Conservation (phyloP, 805 yeast genomes). For the Spencermartinsiella europaea region DNA sequence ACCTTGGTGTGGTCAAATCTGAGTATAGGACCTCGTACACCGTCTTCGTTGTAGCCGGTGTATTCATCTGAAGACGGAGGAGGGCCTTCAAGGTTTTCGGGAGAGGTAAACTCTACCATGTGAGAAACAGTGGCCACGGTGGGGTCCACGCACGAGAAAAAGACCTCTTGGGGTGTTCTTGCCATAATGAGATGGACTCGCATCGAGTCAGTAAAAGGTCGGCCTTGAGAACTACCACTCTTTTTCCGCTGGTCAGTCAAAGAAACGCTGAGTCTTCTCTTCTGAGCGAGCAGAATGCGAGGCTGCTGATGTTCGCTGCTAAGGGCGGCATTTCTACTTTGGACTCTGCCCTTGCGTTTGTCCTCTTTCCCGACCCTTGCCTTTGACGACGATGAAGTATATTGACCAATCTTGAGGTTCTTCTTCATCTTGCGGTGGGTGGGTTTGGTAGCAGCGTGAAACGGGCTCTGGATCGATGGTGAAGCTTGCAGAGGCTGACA, state of each 20-base stretch:
- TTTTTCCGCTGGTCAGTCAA: neutral
- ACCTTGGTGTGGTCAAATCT: conserved; percentile 9
- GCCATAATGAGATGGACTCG: conserved; percentile 6
- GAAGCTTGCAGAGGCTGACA: too few species aligned
- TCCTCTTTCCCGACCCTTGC: too few species aligned
- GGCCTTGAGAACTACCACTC: conserved; percentile 12
- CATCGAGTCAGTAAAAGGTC: conserved; percentile 20
- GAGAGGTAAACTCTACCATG: neutral
- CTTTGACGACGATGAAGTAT: too few species aligned
- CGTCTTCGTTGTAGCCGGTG: neutral
- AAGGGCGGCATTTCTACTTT: too few species aligned
- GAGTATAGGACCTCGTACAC: neutral
- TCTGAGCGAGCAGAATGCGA: neutral
- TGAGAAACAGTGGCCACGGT: neutral
- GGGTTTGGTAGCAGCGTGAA: too few species aligned
- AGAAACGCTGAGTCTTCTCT: neutral
- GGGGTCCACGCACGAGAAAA: neutral
- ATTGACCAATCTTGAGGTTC: too few species aligned
- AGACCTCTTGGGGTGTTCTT: conserved; percentile 5
- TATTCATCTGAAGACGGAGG: neutral
- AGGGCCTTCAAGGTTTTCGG: neutral
- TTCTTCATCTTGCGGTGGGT: too few species aligned
- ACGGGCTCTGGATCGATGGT: too few species aligned
- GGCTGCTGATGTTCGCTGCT: neutral
- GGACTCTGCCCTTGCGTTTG: too few species aligned